Evolutionary conservation across 345 rosid genomes (phyloP).

Genomic region (Balakata baccata): DNA sequence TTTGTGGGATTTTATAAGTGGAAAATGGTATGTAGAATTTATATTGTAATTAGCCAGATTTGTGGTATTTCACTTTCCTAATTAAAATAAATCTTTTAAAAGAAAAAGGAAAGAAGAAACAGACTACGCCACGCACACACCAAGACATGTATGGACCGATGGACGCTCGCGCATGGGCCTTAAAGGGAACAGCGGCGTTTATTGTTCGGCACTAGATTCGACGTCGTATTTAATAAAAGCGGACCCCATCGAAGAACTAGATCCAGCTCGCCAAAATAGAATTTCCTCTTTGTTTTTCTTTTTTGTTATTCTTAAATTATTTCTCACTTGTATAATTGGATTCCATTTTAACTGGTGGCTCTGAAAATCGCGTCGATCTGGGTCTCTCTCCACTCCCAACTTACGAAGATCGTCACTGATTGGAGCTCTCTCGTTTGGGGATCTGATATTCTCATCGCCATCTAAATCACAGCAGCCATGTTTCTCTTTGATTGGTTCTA

Average conservation of each 20-base stretch:
- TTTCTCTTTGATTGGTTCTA: slow-evolving; percentile 85
- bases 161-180: background rate
- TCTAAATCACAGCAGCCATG: slow-evolving; percentile 31
- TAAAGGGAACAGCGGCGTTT: background rate
- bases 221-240: background rate
- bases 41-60: too few species aligned
- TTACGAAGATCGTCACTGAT: slow-evolving; percentile 9
- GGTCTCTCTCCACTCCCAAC: background rate
- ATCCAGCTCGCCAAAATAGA: slow-evolving; percentile 7
- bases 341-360: slow-evolving; percentile 1
- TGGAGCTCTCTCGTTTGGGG: slow-evolving; percentile 8
- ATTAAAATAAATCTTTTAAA: too few species aligned
- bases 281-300: too few species aligned
- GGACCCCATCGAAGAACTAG: slow-evolving; percentile 15
- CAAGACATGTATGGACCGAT: background rate
- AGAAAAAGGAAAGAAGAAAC: too few species aligned
- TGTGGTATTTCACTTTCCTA: too few species aligned
- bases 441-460: background rate
- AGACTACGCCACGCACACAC: too few species aligned
- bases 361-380: slow-evolving; percentile 21
- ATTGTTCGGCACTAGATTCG: slow-evolving; percentile 15
- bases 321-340: background rate
- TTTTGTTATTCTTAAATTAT: background rate
- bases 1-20: too few species aligned
- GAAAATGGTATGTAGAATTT: too few species aligned